Percentiles rank a stretch among this genome's conserved stretches.
These are phyloP conservation scores for Rutidosis leptorrhynchoides DNA, from an alignment of 129 eudicot species.

Conservation along the genomic window DNA sequence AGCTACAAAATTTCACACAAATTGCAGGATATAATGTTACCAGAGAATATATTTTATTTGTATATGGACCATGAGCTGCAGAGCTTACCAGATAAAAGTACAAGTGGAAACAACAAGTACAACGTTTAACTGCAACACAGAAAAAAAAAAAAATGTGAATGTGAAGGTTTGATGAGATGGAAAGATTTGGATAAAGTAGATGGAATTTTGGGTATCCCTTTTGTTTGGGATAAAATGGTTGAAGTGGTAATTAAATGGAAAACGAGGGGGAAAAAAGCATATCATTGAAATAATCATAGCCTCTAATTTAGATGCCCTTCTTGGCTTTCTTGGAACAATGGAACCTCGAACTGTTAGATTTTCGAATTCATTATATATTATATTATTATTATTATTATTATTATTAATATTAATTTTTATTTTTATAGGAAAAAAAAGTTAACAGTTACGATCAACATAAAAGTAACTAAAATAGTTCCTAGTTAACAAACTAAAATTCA, in stretches of 20 bases:
- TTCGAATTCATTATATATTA: too few species aligned
- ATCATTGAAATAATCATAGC: conserved; percentile 17
- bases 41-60: conserved; percentile 5
- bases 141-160: conserved; percentile 17
- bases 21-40: conserved; percentile 6
- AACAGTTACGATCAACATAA: too few species aligned
- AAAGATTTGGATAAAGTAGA: conserved; percentile 28
- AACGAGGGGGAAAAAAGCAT: background rate
- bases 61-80: background rate
- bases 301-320: conserved; percentile 18
- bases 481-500: too few species aligned
- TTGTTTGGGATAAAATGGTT: conserved; percentile 9
- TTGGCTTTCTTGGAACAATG: background rate
- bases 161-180: conserved; percentile 19
- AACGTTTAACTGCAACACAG: conserved; percentile 5
- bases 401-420: too few species aligned
- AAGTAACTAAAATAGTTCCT: too few species aligned
- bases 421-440: too few species aligned
- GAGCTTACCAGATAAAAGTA: conserved; percentile 19
- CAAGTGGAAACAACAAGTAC: too few species aligned
- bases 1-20: conserved; percentile 5
- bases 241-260: conserved; percentile 14
- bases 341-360: too few species aligned
- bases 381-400: too few species aligned
- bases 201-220: conserved; percentile 4